phyloP scores from a whole-genome alignment of 2,329 filamentous ascomycete species.

The Chalaropsis thielavioides region DNA sequence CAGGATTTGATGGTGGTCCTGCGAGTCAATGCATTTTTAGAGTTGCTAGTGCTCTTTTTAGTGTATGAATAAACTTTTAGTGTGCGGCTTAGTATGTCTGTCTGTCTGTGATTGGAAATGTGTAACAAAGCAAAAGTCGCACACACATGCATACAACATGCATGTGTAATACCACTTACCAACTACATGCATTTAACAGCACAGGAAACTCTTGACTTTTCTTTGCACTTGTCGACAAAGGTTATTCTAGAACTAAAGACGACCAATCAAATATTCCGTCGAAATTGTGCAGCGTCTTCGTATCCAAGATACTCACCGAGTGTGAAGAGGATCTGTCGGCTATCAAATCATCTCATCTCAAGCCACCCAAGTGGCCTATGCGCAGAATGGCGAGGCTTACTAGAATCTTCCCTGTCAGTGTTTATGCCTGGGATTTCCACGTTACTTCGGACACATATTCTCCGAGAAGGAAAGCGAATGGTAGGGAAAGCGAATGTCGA shows the following conservation, averaged over 20 bases:
- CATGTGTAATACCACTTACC: background rate
- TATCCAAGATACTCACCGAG: background rate
- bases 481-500: background rate
- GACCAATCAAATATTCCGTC: background rate
- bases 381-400: background rate
- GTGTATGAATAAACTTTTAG: conserved; percentile 5
- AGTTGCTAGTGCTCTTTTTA: conserved; percentile 1
- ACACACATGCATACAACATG: background rate
- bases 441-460: conserved; percentile 6
- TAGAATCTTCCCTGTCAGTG: conserved; percentile 1
- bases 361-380: conserved; percentile 7
- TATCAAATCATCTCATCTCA: conserved; percentile 14
- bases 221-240: background rate
- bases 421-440: background rate
- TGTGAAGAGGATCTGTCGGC: conserved; percentile 6
- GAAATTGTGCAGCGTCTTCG: background rate
- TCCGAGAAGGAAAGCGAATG: background rate
- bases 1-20: background rate
- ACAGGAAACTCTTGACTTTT: background rate
- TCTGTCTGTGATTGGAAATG: background rate
- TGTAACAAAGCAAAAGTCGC: background rate
- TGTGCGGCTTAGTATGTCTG: background rate
- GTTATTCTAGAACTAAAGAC: background rate
- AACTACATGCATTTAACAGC: background rate
- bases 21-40: background rate